These are phyloP conservation scores for Aurantiochytrium sp. DNA, from an alignment of 108 stramenopile genomes.

Conservation along the genomic window DNA sequence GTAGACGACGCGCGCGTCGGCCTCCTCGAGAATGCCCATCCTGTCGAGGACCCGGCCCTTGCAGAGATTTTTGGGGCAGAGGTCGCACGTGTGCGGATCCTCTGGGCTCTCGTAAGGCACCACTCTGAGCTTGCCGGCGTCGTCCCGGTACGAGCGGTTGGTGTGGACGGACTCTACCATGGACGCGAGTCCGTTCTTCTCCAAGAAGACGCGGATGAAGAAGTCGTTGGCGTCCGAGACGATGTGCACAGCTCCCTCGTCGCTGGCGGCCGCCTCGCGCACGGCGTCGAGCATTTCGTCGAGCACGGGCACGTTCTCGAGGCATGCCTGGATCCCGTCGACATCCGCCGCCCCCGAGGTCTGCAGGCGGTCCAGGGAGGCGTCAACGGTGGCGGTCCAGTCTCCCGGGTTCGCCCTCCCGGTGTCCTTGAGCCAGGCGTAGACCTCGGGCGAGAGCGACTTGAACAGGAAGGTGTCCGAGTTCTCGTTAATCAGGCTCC, in stretches of 20 bases:
- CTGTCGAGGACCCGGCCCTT: slow-evolving; percentile 10
- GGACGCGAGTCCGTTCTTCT: background rate
- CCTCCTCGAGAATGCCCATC: background rate
- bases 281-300: background rate
- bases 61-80: slow-evolving; percentile 30
- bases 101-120: background rate
- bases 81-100: background rate
- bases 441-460: slow-evolving; percentile 44
- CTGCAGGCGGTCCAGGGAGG: background rate
- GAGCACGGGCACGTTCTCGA: background rate
- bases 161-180: background rate
- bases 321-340: background rate
- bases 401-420: background rate
- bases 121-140: background rate
- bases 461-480: slow-evolving; percentile 45
- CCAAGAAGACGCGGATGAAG: background rate
- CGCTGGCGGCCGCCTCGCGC: background rate
- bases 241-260: background rate
- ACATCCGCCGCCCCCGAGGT: background rate
- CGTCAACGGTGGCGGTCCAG: slow-evolving; percentile 19
- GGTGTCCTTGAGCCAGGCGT: slow-evolving; percentile 30
- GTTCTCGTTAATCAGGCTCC: slow-evolving; percentile 51
- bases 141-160: background rate
- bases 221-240: slow-evolving; percentile 23
- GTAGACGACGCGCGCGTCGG: background rate